Conservation (phyloP, 2,329 filamentous ascomycete species). For the Claviceps humidiphila region DNA sequence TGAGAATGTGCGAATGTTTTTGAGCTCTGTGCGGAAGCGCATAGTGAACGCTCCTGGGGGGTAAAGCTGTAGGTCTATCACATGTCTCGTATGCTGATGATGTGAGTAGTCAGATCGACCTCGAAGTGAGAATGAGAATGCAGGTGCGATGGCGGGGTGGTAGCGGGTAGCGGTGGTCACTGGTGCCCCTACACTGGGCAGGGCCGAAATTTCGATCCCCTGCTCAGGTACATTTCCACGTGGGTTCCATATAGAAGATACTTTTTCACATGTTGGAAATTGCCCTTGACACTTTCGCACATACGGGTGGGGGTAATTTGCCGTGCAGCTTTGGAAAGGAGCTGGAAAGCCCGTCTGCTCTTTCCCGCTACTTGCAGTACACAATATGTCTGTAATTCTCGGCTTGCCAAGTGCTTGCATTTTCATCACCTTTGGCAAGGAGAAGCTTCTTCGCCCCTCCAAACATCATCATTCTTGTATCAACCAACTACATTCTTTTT, state of each 20-base stretch:
- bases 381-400: no score
- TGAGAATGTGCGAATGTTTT: constrained; percentile 53
- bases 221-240: no score
- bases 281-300: no score
- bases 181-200: no score
- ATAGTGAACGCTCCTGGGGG: constrained; percentile 26
- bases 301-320: no score
- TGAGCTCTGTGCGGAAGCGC: constrained; percentile 53
- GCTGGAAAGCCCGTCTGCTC: neutral
- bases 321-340: no score
- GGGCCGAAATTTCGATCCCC: no score
- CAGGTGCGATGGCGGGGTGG: neutral
- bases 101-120: neutral
- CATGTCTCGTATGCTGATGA: neutral
- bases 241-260: no score
- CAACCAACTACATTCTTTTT: constrained; percentile 4
- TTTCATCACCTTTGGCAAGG: neutral
- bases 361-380: neutral
- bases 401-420: neutral
- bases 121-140: neutral
- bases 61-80: neutral
- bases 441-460: neutral
- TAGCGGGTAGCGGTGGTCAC: no score
- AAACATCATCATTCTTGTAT: neutral
- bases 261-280: no score